phyloP scores from a whole-genome alignment of 2,329 filamentous ascomycete genomes.

The Stylonectria norvegica region DNA sequence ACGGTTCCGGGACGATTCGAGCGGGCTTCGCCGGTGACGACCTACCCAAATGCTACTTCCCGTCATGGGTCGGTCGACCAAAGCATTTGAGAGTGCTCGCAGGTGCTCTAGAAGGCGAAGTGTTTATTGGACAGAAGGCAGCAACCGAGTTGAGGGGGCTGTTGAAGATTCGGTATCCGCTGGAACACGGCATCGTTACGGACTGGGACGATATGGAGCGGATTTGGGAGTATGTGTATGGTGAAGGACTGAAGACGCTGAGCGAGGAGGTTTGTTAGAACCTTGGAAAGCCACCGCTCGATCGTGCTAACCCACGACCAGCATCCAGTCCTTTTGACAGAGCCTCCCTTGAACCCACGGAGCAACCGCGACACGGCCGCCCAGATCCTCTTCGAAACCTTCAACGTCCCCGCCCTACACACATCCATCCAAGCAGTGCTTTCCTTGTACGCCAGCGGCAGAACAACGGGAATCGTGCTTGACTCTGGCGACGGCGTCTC shows the following conservation, averaged over 20 bases:
- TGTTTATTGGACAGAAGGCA: constrained; percentile 88
- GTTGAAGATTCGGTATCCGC: constrained; percentile 90
- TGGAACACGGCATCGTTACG: constrained; percentile 97
- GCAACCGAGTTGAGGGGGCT: constrained; percentile 87
- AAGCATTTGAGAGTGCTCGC: constrained; percentile 94
- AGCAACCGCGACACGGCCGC: constrained; percentile 94
- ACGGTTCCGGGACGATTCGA: constrained; percentile 95
- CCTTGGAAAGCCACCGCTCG: background rate
- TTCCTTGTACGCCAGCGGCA: constrained; percentile 90
- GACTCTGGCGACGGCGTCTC: constrained; percentile 96
- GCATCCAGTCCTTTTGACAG: constrained; percentile 94
- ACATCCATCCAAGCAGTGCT: constrained; percentile 96
- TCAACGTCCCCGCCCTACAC: constrained; percentile 95
- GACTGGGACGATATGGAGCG: constrained; percentile 99
- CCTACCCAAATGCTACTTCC: constrained; percentile 93
- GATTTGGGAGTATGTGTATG: constrained; percentile 98
- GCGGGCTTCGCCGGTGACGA: constrained; percentile 97
- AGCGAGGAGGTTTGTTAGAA: constrained; percentile 76
- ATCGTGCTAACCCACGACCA: constrained; percentile 32
- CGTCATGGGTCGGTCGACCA: constrained; percentile 92
- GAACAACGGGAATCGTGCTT: constrained; percentile 92
- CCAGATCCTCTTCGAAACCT: constrained; percentile 97
- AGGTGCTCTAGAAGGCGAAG: constrained; percentile 93
- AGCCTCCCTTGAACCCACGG: constrained; percentile 91
- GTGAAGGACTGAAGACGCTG: constrained; percentile 90